Evolutionary conservation across 495 filamentous ascomycete genomes (phyloP).

Genomic region (Lasiosphaeria miniovina): DNA sequence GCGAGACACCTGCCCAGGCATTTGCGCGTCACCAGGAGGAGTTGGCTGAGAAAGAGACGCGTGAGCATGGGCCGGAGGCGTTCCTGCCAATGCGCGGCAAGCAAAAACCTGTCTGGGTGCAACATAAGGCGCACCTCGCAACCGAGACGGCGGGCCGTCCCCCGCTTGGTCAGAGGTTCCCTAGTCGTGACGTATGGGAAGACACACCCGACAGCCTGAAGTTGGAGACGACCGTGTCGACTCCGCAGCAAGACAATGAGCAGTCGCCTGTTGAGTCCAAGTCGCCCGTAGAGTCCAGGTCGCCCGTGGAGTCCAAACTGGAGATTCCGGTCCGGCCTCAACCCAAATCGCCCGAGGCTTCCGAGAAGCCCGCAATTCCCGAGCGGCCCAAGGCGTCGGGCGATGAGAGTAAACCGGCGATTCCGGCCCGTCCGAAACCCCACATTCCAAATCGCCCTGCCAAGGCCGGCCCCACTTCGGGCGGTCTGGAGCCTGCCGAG

Average conservation of each 20-base stretch:
- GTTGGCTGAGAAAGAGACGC: constrained; percentile 49
- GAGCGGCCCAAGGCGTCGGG: constrained; percentile 45
- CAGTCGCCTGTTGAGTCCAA: constrained; percentile 19
- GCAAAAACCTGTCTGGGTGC: constrained; percentile 45
- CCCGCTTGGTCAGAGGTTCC: constrained; percentile 69
- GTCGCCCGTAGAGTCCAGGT: constrained; percentile 20
- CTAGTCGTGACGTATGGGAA: constrained; percentile 95
- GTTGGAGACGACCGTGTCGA: constrained; percentile 73
- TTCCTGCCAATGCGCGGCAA: constrained; percentile 47
- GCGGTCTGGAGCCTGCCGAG: constrained; percentile 35
- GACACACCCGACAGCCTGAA: constrained; percentile 82
- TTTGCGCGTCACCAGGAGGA: constrained; percentile 55
- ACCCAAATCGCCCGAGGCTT: constrained; percentile 15
- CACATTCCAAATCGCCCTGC: constrained; percentile 69
- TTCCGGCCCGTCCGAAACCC: constrained; percentile 71
- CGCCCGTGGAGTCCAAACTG: constrained; percentile 30
- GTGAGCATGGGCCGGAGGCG: constrained; percentile 33
- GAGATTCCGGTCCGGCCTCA: constrained; percentile 26
- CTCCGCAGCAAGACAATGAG: constrained; percentile 53
- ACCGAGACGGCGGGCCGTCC: constrained; percentile 45
- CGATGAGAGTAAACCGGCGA: constrained; percentile 35
- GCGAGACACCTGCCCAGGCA: constrained; percentile 50
- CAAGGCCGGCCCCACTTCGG: constrained; percentile 44
- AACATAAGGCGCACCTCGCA: constrained; percentile 41
- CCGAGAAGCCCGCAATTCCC: constrained; percentile 43